Percentiles rank a stretch among this genome's conserved stretches.
These are phyloP conservation scores for Fusarium sp. DNA, from an alignment of 2,329 filamentous ascomycete species.

Conservation along the genomic window DNA sequence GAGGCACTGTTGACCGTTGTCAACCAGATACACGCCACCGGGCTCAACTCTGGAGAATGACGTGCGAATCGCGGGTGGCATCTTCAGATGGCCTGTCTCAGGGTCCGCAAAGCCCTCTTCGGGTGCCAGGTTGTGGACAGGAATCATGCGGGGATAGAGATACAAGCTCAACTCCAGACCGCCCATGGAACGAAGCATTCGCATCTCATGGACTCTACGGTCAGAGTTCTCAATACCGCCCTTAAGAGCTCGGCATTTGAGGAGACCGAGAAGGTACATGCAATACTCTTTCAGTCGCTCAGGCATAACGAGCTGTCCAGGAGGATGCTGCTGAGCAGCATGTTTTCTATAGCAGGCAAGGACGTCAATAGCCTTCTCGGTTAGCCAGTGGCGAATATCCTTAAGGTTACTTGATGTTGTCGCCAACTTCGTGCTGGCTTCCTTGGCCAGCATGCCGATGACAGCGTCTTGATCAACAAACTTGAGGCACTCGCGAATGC, in stretches of 20 bases:
- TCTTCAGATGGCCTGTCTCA: conserved; percentile 85
- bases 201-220: conserved; percentile 89
- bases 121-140: conserved; percentile 88
- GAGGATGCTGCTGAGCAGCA: conserved; percentile 86
- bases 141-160: conserved; percentile 93
- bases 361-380: conserved; percentile 93
- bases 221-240: conserved; percentile 92
- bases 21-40: conserved; percentile 92
- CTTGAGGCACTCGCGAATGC: conserved; percentile 86
- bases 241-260: conserved; percentile 95
- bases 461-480: conserved; percentile 97
- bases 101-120: conserved; percentile 92
- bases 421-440: conserved; percentile 87
- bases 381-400: conserved; percentile 84
- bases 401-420: conserved; percentile 79
- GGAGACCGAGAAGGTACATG: conserved; percentile 92
- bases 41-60: conserved; percentile 91
- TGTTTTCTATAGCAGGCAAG: conserved; percentile 93
- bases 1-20: conserved; percentile 92
- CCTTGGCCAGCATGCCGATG: conserved; percentile 88
- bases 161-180: conserved; percentile 88
- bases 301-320: conserved; percentile 92
- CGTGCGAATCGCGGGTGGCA: conserved; percentile 84
- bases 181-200: conserved; percentile 90
- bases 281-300: conserved; percentile 96